Conservation (phyloP, 805 yeast genomes). For the Starmerella gropengiesseri region DNA sequence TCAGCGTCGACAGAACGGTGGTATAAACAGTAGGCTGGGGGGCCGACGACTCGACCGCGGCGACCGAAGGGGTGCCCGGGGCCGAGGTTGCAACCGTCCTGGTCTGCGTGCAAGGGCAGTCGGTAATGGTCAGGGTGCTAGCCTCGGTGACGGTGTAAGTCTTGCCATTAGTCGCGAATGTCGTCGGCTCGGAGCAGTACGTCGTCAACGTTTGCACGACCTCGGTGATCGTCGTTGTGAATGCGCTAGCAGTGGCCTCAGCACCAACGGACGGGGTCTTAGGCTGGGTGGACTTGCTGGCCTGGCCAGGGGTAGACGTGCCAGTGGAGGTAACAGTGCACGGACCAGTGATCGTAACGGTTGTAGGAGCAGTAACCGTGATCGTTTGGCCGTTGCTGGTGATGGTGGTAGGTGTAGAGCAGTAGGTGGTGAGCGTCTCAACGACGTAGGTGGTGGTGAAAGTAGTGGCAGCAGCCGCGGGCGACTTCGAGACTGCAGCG, state of each 20-base stretch:
- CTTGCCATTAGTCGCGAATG: constrained; percentile 35
- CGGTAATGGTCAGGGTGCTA: constrained; percentile 75
- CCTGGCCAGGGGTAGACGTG: constrained; percentile 26
- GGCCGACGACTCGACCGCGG: neutral
- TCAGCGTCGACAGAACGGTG: constrained; percentile 12
- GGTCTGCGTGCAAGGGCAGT: constrained; percentile 63
- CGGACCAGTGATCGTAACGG: constrained; percentile 38
- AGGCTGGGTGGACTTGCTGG: no score
- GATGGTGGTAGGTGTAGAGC: constrained; percentile 9
- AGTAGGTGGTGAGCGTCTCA: constrained; percentile 2
- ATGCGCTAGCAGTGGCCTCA: constrained; percentile 5
- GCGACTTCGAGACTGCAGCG: neutral
- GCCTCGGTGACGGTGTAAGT: constrained; percentile 47
- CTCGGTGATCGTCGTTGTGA: constrained; percentile 10
- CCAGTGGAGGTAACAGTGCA: constrained; percentile 47
- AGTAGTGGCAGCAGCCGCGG: neutral
- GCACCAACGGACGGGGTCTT: no score
- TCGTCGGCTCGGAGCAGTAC: constrained; percentile 65
- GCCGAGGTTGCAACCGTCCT: constrained; percentile 14
- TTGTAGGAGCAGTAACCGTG: constrained; percentile 12
- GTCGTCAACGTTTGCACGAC: constrained; percentile 43
- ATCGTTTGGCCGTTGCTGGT: constrained; percentile 7
- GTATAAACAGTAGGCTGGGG: constrained; percentile 6
- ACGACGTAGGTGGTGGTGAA: constrained; percentile 3
- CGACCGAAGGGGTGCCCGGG: neutral